phyloP scores from a whole-genome alignment of 2,329 filamentous ascomycete genomes.

The Xylariaceae sp. region DNA sequence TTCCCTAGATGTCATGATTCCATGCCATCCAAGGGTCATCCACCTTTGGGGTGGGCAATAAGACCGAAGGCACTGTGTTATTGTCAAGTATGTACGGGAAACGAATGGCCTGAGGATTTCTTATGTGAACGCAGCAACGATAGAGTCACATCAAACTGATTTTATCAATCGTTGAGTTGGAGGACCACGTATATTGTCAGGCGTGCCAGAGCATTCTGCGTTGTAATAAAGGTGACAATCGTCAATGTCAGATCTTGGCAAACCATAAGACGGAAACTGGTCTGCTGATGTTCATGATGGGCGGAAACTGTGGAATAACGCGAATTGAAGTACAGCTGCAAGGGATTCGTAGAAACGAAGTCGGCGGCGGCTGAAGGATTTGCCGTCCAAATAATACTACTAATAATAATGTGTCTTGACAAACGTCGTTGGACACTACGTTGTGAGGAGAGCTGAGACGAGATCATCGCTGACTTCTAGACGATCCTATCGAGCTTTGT shows the following conservation, averaged over 20 bases:
- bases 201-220: constrained; percentile 3
- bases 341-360: constrained; percentile 28
- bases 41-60: constrained; percentile 5
- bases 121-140: constrained; percentile 4
- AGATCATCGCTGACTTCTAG: constrained; percentile 48
- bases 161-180: constrained; percentile 1
- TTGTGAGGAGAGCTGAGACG: constrained; percentile 12
- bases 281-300: constrained; percentile 7
- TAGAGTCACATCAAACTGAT: constrained; percentile 1
- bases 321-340: constrained; percentile 27
- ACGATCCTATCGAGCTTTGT: constrained; percentile 55
- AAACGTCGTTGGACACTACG: constrained; percentile 18
- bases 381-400: constrained; percentile 26
- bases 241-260: constrained; percentile 9
- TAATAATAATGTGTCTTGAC: constrained; percentile 15
- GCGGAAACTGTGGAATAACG: constrained; percentile 14
- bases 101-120: constrained; percentile 20
- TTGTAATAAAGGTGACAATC: constrained; percentile 9
- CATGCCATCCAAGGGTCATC: constrained; percentile 7
- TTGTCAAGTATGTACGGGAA: constrained; percentile 31
- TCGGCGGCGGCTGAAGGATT: constrained; percentile 29
- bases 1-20: constrained; percentile 8
- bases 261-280: constrained; percentile 2
- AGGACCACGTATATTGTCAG: constrained; percentile 6
- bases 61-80: constrained; percentile 15